Evolutionary conservation across 192 early-diverging fungal species (phyloP), one percentile per base, ranked within the genome.

Genomic region (Entomortierella chlamydospora): DNA sequence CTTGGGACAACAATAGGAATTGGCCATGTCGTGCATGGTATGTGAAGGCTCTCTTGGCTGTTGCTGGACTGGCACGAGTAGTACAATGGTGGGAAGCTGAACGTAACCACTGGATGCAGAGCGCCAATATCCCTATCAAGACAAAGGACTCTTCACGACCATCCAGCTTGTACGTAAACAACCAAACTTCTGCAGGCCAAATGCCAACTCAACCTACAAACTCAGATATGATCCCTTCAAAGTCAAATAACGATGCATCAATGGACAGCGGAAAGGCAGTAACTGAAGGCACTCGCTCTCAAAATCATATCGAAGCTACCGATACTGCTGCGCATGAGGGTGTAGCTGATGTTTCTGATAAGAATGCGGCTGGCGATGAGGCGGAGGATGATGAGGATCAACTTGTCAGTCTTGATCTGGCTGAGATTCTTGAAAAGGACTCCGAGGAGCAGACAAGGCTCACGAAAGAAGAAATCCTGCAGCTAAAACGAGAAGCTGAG

Each of bases 51-150:
- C 65, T 95, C 33, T 82, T 95, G 49, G 89, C 87, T 18, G 92
- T 95, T 70, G 91, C 93, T 20, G 87, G 84, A 15, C 84, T 95
- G 22, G 93, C 91, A 18, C 83, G 94, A 39, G 82, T 95, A 23
- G 87, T 95, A 2, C 91, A 95, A 70, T 90, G 90, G 82, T 87
- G 94, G 83, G 91, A 95, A 56, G 93, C 90, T 20, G 93, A 95
- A 71, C 83, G 86, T 9, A 82, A 81, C 13, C 86, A 91, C 56
- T 94, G 93, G 93, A 58, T 73, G 68, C 81, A 79, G 51, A 70
- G 76, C 42, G 68, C 57, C 30, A 70, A 65, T 10, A 64, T 79
- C 26, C 41, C 62, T 25, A n/a, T 64, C 25, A 79, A 70, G 34
- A 12, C 68, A 10, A 70, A 66, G 43, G 76, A 79, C 29, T 39